A percentile compares a stretch with the other conserved stretches of the same genome.
Conservation (phyloP, 202 grass and related monocot species). For the Musa balbisiana region DNA sequence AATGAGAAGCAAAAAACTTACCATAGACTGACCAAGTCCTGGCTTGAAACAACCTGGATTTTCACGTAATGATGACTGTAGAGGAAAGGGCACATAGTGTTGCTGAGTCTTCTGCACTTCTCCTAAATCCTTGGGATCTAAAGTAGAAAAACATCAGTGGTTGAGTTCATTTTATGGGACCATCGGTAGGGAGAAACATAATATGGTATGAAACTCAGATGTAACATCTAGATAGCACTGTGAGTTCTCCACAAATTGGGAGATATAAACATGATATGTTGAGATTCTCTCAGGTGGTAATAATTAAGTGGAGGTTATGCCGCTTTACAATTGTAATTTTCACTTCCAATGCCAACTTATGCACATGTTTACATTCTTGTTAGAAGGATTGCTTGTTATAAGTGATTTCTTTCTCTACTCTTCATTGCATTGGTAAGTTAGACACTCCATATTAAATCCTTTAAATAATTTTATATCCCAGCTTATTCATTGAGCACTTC, state of each 20-base stretch:
- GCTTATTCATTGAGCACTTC: too few relatives aligned
- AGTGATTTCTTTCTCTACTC: background rate
- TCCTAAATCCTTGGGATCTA: background rate
- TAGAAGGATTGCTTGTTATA: background rate
- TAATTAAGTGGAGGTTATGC: too few relatives aligned
- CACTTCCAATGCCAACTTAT: background rate
- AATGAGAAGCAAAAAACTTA: constrained; percentile 3
- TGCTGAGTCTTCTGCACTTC: constrained; percentile 17
- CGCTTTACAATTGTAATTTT: background rate
- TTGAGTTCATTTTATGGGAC: background rate
- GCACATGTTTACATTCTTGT: background rate
- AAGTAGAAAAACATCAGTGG: background rate
- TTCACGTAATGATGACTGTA: constrained; percentile 2
- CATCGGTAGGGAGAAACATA: background rate
- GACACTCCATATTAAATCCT: too few relatives aligned
- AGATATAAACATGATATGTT: background rate
- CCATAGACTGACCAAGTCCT: constrained; percentile 16
- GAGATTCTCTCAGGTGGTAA: background rate
- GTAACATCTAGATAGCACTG: background rate
- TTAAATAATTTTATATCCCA: too few relatives aligned
- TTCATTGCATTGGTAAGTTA: background rate
- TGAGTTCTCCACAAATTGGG: background rate
- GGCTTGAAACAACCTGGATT: constrained; percentile 11
- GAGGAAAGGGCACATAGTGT: background rate
- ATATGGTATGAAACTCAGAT: background rate